Percentiles rank a stretch among this genome's conserved stretches.
Evolutionary conservation across 1,284 basidiomycete species (phyloP).

Genomic region (Schizophyllum commune): DNA sequence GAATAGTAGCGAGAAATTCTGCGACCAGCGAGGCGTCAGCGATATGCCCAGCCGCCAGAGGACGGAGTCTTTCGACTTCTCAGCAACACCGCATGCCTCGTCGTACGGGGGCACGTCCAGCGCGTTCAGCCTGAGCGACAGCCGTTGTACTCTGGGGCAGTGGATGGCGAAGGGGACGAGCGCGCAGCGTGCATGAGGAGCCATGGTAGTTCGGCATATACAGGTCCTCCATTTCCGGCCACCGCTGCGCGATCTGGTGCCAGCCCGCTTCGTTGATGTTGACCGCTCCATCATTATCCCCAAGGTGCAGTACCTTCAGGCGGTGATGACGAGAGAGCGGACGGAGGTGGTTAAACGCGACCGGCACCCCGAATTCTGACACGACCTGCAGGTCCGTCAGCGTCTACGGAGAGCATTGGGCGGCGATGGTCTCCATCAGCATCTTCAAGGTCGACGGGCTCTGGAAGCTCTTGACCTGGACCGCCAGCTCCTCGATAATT

Average conservation of each 20-base stretch:
- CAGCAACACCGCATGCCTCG: too few species aligned
- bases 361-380: neutral
- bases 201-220: neutral
- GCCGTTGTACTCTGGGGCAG: too few species aligned
- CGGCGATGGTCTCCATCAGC: neutral
- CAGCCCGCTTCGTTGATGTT: neutral
- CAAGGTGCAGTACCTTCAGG: neutral
- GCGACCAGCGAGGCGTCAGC: too few species aligned
- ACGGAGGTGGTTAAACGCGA: neutral
- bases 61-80: too few species aligned
- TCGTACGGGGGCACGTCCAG: too few species aligned
- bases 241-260: neutral
- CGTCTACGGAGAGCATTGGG: neutral
- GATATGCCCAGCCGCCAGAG: too few species aligned
- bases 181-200: neutral
- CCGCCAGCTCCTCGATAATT: neutral
- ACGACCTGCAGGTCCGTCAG: neutral
- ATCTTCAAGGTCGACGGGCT: neutral
- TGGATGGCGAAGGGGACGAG: neutral
- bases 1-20: too few species aligned
- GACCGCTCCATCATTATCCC: neutral
- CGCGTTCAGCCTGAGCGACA: too few species aligned
- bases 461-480: neutral
- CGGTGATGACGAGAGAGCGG: neutral
- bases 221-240: neutral